Evolutionary conservation across 495 filamentous ascomycete species (phyloP).

Genomic region (Penicillium lividum): DNA sequence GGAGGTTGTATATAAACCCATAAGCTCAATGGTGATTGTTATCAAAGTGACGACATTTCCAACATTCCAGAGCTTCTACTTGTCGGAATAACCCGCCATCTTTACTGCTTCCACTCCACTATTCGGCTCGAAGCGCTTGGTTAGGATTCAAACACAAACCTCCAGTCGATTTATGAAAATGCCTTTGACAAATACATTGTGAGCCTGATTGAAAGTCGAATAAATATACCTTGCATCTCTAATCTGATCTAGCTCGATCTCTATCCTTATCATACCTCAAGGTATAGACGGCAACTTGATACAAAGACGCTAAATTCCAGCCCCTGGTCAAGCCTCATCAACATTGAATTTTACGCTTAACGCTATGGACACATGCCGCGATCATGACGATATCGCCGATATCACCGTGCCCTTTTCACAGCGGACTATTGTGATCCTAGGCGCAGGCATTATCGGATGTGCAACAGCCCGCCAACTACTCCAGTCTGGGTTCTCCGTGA

Average conservation of each 20-base stretch:
- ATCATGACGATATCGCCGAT: not conserved
- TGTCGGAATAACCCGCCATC: slow-evolving; percentile 9
- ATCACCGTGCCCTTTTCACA: slow-evolving; percentile 34
- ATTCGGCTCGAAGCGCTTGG: slow-evolving; percentile 19
- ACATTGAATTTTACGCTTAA: not conserved
- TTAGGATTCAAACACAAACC: not conserved
- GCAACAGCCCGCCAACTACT: slow-evolving; percentile 42
- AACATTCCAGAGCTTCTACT: not conserved
- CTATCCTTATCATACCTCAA: too few relatives aligned
- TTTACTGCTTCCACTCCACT: slow-evolving; percentile 3
- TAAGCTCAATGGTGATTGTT: too few relatives aligned
- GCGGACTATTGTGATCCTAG: slow-evolving; percentile 41
- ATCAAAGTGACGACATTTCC: not conserved
- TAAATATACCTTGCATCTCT: too few relatives aligned
- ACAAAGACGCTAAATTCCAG: too few relatives aligned
- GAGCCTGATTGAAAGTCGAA: too few relatives aligned
- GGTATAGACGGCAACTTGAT: too few relatives aligned
- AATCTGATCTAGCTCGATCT: too few relatives aligned
- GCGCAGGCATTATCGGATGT: slow-evolving; percentile 48
- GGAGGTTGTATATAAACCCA: not conserved
- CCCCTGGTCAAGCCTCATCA: too few relatives aligned
- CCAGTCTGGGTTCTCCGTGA: slow-evolving; percentile 39
- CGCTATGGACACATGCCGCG: slow-evolving; percentile 12
- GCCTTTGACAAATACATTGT: too few relatives aligned
- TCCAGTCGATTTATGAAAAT: not conserved